Percentiles rank a stretch among this genome's conserved stretches.
Conservation (phyloP, 2,329 filamentous ascomycete genomes). For the Arthrobotrys pseudoclavata region DNA sequence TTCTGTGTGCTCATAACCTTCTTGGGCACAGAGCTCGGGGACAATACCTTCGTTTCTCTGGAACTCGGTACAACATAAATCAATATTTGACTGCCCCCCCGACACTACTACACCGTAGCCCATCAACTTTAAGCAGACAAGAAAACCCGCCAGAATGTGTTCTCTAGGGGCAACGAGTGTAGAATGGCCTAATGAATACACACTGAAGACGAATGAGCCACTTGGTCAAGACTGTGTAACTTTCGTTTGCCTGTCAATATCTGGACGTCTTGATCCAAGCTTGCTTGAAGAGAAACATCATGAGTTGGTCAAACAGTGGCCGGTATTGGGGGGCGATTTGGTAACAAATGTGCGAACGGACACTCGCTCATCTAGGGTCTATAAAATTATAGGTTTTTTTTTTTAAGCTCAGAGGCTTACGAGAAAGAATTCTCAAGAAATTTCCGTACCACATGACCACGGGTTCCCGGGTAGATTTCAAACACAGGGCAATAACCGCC, state of each 20-base stretch:
- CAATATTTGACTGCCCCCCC: too few relatives aligned
- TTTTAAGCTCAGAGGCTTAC: background rate
- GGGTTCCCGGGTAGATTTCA: constrained; percentile 33
- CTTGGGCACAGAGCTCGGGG: too few relatives aligned
- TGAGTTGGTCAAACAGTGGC: constrained; percentile 36
- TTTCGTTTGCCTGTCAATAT: constrained; percentile 31
- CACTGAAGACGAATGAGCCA: constrained; percentile 43
- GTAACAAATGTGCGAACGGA: constrained; percentile 16
- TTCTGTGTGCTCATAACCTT: too few relatives aligned
- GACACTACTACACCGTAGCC: too few relatives aligned
- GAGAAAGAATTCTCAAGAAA: constrained; percentile 8
- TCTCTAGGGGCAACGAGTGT: background rate
- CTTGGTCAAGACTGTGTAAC: constrained; percentile 48
- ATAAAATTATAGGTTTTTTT: too few relatives aligned
- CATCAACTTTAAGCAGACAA: too few relatives aligned
- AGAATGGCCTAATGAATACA: constrained; percentile 45
- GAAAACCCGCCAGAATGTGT: background rate
- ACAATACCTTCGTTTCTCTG: too few relatives aligned
- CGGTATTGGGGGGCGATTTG: constrained; percentile 34
- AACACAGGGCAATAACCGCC: constrained; percentile 16
- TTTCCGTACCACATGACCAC: constrained; percentile 40
- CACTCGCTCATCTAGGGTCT: too few relatives aligned
- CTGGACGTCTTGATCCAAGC: constrained; percentile 27
- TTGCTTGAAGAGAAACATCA: constrained; percentile 38
- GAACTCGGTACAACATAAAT: too few relatives aligned